phyloP scores from a whole-genome alignment of 257 asterid genomes.

The Lavandula angustifolia region DNA sequence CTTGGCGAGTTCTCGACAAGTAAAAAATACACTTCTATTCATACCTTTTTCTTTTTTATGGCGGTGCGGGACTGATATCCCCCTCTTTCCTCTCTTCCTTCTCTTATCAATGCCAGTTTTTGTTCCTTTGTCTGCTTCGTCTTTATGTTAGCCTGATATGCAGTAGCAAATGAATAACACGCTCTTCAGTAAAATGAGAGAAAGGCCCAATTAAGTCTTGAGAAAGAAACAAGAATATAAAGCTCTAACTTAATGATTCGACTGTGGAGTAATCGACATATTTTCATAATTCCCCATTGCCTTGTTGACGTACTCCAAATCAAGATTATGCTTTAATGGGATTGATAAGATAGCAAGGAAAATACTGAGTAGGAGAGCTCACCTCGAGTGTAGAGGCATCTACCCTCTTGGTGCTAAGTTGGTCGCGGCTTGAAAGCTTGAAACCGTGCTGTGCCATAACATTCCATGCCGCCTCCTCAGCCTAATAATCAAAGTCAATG shows the following conservation, averaged over 20 bases:
- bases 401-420: constrained; percentile 73
- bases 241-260: not conserved
- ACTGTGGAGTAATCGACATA: not conserved
- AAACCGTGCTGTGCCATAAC: constrained; percentile 67
- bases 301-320: not conserved
- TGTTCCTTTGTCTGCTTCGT: constrained; percentile 74
- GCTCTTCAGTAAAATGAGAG: constrained; percentile 7
- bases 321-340: not conserved
- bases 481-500: constrained; percentile 47
- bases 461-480: constrained; percentile 67
- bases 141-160: constrained; percentile 67
- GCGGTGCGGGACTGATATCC: constrained; percentile 65
- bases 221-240: constrained; percentile 8
- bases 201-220: not conserved
- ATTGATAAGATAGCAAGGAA: constrained; percentile 1
- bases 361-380: constrained; percentile 27
- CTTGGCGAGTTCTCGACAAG: constrained; percentile 44
- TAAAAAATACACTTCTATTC: no score
- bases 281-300: not conserved
- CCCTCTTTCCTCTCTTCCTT: constrained; percentile 77
- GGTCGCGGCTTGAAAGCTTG: constrained; percentile 73
- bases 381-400: constrained; percentile 83
- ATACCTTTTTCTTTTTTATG: constrained; percentile 75
- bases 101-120: constrained; percentile 58
- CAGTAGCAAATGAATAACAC: constrained; percentile 35